Conservation (phyloP, 768 basidiomycete species). For the Hericium erinaceus region DNA sequence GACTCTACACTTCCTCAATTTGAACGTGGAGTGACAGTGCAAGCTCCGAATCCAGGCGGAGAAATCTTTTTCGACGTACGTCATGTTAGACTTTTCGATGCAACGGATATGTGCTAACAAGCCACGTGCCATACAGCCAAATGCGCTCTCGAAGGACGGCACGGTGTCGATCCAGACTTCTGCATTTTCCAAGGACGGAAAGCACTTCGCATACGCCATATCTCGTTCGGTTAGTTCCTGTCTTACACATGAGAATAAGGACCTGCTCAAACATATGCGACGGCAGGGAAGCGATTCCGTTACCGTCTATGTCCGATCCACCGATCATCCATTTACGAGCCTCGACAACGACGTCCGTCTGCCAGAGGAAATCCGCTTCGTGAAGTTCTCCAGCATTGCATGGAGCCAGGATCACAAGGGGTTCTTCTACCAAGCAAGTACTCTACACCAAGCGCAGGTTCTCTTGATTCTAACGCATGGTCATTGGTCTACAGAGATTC, state of each 20-base stretch:
- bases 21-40: neutral
- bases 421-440: constrained; percentile 68
- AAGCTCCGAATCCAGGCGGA: constrained; percentile 31
- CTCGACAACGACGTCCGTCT: constrained; percentile 42
- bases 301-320: constrained; percentile 60
- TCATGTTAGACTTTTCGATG: neutral
- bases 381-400: constrained; percentile 64
- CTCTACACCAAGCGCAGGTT: neutral
- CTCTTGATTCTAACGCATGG: neutral
- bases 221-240: constrained; percentile 49
- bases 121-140: constrained; percentile 36
- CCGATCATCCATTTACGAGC: constrained; percentile 43
- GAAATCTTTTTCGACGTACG: constrained; percentile 77
- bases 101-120: too few species aligned
- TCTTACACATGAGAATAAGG: neutral
- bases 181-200: constrained; percentile 55
- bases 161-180: constrained; percentile 52
- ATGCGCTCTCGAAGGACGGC: constrained; percentile 63
- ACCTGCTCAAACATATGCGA: neutral
- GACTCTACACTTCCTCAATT: constrained; percentile 46
- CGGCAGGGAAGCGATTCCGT: constrained; percentile 64
- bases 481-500: constrained; percentile 34
- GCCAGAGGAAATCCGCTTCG: constrained; percentile 58
- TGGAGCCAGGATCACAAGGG: constrained; percentile 78
- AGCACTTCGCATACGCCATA: constrained; percentile 71